Percentiles rank a stretch among this genome's conserved stretches.
These are phyloP conservation scores for Dunaliella sp. DNA, from an alignment of 139 green algal species.

Conservation along the genomic window DNA sequence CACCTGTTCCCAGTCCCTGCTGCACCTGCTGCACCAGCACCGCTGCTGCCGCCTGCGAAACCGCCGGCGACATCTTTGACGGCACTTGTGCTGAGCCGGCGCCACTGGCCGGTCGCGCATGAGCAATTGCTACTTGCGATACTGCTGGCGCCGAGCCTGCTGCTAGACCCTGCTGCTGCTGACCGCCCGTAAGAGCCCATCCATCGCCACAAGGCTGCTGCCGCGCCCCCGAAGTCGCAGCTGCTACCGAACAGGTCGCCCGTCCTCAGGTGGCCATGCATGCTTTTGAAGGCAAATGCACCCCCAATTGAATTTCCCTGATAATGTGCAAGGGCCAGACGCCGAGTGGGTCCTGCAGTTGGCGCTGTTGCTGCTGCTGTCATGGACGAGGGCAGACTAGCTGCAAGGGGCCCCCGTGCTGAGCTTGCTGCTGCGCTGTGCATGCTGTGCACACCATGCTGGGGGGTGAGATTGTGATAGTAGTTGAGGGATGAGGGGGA, in stretches of 20 bases:
- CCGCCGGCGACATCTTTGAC: not conserved
- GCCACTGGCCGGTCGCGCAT: no score
- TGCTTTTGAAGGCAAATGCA: not conserved
- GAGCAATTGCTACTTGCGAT: no score
- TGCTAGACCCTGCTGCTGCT: no score
- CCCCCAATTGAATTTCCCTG: not conserved
- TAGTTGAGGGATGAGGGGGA: not conserved
- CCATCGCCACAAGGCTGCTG: not conserved
- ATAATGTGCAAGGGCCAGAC: not conserved
- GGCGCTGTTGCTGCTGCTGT: not conserved
- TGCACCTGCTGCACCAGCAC: not conserved
- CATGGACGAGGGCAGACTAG: no score
- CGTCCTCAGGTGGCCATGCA: not conserved
- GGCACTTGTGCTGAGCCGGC: not conserved
- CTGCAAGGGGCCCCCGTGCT: no score
- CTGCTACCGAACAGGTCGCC: not conserved
- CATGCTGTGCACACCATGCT: not conserved
- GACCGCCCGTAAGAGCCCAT: no score
- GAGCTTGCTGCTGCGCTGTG: not conserved
- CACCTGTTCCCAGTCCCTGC: not conserved
- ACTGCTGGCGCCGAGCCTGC: no score
- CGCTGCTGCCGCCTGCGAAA: not conserved
- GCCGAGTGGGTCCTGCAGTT: not conserved
- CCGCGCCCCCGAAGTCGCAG: not conserved
- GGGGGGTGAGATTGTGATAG: not conserved